phyloP scores from a whole-genome alignment of 176 grass and related monocot genomes.

The Zizania latifolia region DNA sequence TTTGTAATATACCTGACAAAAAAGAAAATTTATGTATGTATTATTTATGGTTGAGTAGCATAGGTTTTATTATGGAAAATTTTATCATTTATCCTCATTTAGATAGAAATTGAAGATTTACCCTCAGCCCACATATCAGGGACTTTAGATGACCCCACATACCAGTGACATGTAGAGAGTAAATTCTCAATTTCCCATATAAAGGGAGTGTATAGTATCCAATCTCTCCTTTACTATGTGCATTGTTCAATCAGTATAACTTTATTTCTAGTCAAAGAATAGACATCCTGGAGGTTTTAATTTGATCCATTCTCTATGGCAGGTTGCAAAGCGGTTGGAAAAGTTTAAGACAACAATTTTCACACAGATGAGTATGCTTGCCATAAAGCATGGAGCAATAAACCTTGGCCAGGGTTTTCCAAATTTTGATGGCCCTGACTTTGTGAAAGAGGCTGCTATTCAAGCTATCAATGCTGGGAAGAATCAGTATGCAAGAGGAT shows the following conservation, averaged over 20 bases:
- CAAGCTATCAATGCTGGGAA: conserved; percentile 79
- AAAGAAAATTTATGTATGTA: not conserved
- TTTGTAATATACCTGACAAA: not conserved
- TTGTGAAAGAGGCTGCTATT: conserved; percentile 89
- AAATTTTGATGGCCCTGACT: conserved; percentile 92
- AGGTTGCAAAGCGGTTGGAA: conserved; percentile 88
- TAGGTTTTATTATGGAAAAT: not conserved
- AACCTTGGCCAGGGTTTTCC: conserved; percentile 98
- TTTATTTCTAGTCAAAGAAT: not conserved
- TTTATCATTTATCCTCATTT: too few species aligned
- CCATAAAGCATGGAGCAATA: conserved; percentile 88
- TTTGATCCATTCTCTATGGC: conserved; percentile 16
- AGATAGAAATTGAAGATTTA: too few species aligned
- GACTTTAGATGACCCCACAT: too few species aligned
- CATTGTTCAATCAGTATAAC: conserved; percentile 4
- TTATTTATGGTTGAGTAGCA: not conserved
- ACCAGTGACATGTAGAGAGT: too few species aligned
- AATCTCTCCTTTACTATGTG: not conserved
- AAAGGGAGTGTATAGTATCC: too few species aligned
- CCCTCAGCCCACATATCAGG: too few species aligned
- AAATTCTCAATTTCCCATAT: too few species aligned
- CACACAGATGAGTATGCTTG: conserved; percentile 98
- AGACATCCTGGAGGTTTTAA: not conserved
- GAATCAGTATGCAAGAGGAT: conserved; percentile 95
- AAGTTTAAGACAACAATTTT: conserved; percentile 98